Evolutionary conservation across 768 basidiomycete species (phyloP), one percentile per base, ranked within the genome.

Genomic region (Phylloporus arenicola): DNA sequence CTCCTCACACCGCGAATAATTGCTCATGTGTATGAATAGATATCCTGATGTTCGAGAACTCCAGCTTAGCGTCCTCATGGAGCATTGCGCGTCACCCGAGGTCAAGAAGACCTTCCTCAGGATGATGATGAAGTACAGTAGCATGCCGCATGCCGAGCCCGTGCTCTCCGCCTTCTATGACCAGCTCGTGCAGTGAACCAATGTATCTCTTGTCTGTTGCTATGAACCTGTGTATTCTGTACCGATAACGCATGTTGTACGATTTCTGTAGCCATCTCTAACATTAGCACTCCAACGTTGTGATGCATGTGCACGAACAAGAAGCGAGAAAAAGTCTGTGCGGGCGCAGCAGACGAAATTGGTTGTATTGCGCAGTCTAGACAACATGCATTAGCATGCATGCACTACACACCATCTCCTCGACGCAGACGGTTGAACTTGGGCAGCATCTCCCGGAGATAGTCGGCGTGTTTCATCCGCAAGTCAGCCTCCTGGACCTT

Each of bases 401-500:
- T n/a, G 43, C 20, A 47, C 69, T 60, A 80, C 45, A 71, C 68
- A 29, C 77, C 80, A 55, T 83, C 81, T 19, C 77, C 81, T 45
- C 81, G 71, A 49, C 86, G 70, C 50, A 90, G 61, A 44, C 89
- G 70, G 65, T 92, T 92, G 62, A 92, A 92, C 70, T 92, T 92
- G 40, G 88, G 89, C 39, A 92, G 60, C 84, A 92, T 92, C 65
- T 97, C 95, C 38, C 84, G 75, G 45, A 98, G 74, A 66, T 97
- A 97, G 59, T 95, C 92, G 4, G 84, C 81, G 59, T 97, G 94
- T 63, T 97, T 97, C 40, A 79, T 72, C 47, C 91, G 76, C 52
- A 97, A 65, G 60, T 92, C 92, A 24, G 78, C 77, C 60, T 93
- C 93, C 60, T 94, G 92, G 0, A 84, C 74, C 57, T 83, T 81